Conservation (phyloP, 768 basidiomycete genomes). For the Serendipita sp. region DNA sequence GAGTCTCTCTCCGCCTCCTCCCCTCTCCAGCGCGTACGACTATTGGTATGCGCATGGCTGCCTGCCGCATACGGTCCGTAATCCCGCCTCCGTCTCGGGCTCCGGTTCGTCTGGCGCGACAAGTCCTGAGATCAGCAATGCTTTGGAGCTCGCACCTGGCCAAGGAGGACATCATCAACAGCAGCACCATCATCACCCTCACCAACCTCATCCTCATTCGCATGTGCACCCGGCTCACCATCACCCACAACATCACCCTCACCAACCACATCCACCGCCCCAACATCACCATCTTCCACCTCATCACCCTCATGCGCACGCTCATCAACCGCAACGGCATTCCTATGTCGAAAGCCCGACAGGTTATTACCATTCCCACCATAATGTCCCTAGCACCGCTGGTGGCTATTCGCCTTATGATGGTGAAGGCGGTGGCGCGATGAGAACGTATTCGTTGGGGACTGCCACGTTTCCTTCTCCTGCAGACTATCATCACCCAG, state of each 20-base stretch:
- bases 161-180: not conserved
- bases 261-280: not conserved
- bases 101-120: conserved; percentile 2
- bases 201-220: not conserved
- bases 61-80: conserved; percentile 5
- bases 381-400: not conserved
- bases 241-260: not conserved
- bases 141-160: not conserved
- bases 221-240: not conserved
- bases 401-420: not conserved
- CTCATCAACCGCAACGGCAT: not conserved
- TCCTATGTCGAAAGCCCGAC: conserved; percentile 1
- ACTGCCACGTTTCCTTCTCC: conserved; percentile 1
- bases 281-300: not conserved
- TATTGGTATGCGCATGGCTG: conserved; percentile 7
- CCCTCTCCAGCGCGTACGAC: conserved; percentile 4
- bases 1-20: not conserved
- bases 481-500: conserved; percentile 1
- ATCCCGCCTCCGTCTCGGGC: conserved; percentile 2
- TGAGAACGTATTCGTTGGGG: not conserved
- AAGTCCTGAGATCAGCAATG: not conserved
- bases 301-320: not conserved
- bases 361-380: not conserved
- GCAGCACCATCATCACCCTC: not conserved
- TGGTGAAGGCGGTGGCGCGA: not conserved